These are phyloP conservation scores for Catenaria anguillulae DNA, from an alignment of 371 early-diverging fungal genomes.

Conservation along the genomic window DNA sequence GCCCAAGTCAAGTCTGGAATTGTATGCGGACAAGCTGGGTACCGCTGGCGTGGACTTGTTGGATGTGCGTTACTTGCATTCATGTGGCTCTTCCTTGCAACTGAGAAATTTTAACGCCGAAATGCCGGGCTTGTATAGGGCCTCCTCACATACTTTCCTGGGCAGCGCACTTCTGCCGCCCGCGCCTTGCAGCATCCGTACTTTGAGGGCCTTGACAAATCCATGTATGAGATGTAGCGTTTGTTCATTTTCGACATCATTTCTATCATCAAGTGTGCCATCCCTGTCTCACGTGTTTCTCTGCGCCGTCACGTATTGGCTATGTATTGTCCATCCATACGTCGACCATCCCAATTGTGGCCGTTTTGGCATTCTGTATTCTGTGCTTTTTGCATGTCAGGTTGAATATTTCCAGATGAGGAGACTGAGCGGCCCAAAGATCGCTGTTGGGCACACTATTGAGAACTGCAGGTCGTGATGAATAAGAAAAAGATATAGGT, in stretches of 20 bases:
- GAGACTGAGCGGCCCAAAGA: too few species aligned
- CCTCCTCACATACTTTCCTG: slow-evolving; percentile 41
- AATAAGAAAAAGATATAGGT: too few species aligned
- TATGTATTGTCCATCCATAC: too few species aligned
- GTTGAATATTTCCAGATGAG: too few species aligned
- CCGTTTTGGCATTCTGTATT: too few species aligned
- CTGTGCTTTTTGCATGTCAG: too few species aligned
- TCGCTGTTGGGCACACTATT: too few species aligned
- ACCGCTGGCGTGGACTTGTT: slow-evolving; percentile 55
- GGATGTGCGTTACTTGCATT: slow-evolving; percentile 14
- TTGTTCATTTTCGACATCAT: not conserved
- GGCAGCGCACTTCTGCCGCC: slow-evolving; percentile 38
- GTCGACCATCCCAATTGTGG: too few species aligned
- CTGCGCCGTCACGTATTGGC: too few species aligned
- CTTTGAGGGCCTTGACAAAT: slow-evolving; percentile 3
- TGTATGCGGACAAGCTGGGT: slow-evolving; percentile 41
- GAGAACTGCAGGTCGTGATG: too few species aligned
- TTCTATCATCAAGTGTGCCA: too few species aligned
- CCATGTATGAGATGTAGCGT: not conserved
- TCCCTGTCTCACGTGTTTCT: too few species aligned
- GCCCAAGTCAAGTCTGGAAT: slow-evolving; percentile 32
- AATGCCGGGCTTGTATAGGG: slow-evolving; percentile 10
- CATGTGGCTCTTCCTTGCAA: not conserved
- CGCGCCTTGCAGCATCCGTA: slow-evolving; percentile 27
- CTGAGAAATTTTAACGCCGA: not conserved